Base-by-base conservation (phyloP, 176 grass and related monocot genomes). In the Areca catechu region DNA sequence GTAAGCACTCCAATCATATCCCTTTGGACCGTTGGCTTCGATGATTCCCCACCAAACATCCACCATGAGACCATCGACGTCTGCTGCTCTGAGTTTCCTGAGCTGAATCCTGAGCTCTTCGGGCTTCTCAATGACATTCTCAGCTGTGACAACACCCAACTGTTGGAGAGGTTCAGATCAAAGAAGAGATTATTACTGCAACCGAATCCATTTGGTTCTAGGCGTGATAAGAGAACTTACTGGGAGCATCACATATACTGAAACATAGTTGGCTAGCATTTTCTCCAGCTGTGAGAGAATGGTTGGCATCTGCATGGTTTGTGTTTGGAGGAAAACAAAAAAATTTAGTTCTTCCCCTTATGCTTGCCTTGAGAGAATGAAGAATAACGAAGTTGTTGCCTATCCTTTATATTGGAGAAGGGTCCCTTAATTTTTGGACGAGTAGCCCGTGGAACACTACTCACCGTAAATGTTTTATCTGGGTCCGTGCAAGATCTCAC, bases 31-130 rank as follows among this genome's bases (percentile, higher is more conserved):
- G 48, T 82, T 50, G 4, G 51, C 82, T 67, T 90, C 92, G 20
- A 85, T 79, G 24, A 97, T 75, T 49, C 92, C 92, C 92, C 92
- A 97, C 86, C 92, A 97, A 20, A 97, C 80, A 54, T 97, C 92
- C 21, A 87, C 48, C 92, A 97, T 97, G 57, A 97, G 66, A 2
- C 86, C 83, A 3, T 96, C 86, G 12, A 82, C 83, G 0, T 82
- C 65, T 1, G 86, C 83, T 1, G 16, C 74, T 3, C 53, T 49
- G 53, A 95, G 77, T 43, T 60, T 67, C 62, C 78, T 60, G 25
- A 89, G 74, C 62, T 78, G 77, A 51, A 37, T 61, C 62, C 71
- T 68, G 24, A 65, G 66, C 48, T 84, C 54, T 56, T 51, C 82
- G 30, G 82, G 55, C 69, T 86, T 84, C 19, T 55, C 19, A 24